phyloP scores from a whole-genome alignment of 306 rosid species.

The Mucuna pruriens region DNA sequence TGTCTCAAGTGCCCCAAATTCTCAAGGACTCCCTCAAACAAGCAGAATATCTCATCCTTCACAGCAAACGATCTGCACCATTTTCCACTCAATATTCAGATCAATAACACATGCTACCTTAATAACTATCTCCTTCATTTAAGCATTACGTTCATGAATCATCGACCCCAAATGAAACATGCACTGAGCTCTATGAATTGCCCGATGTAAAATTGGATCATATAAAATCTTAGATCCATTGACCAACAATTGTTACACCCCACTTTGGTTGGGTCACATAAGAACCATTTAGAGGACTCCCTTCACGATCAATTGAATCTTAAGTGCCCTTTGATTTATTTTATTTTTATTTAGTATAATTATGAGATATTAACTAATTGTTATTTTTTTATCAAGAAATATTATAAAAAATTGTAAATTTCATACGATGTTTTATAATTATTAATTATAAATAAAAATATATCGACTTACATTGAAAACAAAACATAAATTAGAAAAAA shows the following conservation, averaged over 20 bases:
- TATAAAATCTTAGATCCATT: no score
- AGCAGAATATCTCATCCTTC: constrained; percentile 89
- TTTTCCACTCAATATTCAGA: constrained; percentile 12
- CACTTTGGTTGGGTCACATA: no score
- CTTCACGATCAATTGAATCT: no score
- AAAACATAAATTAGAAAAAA: no score
- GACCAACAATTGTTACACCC: no score
- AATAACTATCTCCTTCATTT: no score
- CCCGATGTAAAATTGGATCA: neutral
- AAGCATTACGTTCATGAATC: no score
- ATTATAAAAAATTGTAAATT: neutral
- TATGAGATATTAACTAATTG: neutral
- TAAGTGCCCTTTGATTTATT: no score
- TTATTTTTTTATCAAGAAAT: neutral
- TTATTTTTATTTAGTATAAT: neutral
- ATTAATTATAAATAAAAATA: neutral
- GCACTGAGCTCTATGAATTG: neutral
- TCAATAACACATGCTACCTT: no score
- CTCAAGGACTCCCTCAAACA: constrained; percentile 88
- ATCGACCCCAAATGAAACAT: neutral
- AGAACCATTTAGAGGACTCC: no score
- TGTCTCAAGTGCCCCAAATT: constrained; percentile 88
- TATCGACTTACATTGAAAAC: neutral
- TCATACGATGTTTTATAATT: neutral
- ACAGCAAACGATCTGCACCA: constrained; percentile 91